phyloP scores from a whole-genome alignment of 306 rosid species.

The Elaeagnus macrophylla region DNA sequence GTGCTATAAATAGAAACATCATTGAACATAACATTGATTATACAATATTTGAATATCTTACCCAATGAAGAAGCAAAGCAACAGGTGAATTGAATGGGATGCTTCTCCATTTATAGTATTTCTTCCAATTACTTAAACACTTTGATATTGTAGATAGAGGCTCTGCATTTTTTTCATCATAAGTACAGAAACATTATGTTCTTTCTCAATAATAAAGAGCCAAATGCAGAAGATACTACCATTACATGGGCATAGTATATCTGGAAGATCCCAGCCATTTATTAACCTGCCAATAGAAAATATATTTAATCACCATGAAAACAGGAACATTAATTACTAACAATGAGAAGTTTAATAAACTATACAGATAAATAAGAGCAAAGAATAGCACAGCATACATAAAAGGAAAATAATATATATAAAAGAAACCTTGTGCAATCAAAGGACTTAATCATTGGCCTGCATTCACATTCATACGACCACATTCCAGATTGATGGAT shows the following conservation, averaged over 20 bases:
- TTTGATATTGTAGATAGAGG: slow-evolving; percentile 34
- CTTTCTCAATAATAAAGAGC: slow-evolving; percentile 12
- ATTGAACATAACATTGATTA: slow-evolving; percentile 7
- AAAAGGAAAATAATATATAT: background rate
- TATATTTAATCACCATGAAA: slow-evolving; percentile 10
- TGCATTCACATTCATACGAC: slow-evolving; percentile 66
- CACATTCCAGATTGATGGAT: slow-evolving; percentile 77
- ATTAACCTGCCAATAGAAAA: slow-evolving; percentile 37
- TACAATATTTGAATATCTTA: slow-evolving; percentile 28
- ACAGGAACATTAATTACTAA: background rate
- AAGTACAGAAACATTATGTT: slow-evolving; percentile 6
- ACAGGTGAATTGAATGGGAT: slow-evolving; percentile 65
- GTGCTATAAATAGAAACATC: background rate
- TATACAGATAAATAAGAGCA: slow-evolving; percentile 1
- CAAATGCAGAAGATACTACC: slow-evolving; percentile 41
- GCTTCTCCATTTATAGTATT: slow-evolving; percentile 76
- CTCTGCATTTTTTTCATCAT: slow-evolving; percentile 38
- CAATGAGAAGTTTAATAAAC: slow-evolving; percentile 3
- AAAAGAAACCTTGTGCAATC: slow-evolving; percentile 40
- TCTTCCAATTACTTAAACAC: slow-evolving; percentile 58
- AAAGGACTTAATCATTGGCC: slow-evolving; percentile 36
- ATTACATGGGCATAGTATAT: slow-evolving; percentile 50
- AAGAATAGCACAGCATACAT: background rate
- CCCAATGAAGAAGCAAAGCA: slow-evolving; percentile 90
- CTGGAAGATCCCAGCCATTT: slow-evolving; percentile 58